phyloP scores from a whole-genome alignment of 73 alveolate species.

The Paramecium bursaria region DNA sequence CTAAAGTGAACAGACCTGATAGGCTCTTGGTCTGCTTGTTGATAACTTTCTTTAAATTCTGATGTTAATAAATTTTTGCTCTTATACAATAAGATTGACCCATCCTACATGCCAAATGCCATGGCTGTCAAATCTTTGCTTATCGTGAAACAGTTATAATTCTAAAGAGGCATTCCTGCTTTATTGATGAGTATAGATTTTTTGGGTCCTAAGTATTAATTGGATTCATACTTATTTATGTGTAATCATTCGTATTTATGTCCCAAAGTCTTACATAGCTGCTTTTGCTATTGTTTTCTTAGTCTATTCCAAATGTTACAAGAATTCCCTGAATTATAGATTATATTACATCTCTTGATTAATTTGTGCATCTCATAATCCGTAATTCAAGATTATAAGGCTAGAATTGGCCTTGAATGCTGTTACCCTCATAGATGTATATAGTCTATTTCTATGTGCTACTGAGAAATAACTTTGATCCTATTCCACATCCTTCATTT shows the following conservation, averaged over 20 bases:
- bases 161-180: slow-evolving; percentile 16
- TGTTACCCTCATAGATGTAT: slow-evolving; percentile 19
- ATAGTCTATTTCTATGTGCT: neutral
- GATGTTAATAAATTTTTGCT: neutral
- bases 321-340: neutral
- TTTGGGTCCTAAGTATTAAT: slow-evolving; percentile 7
- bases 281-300: neutral
- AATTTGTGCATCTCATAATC: slow-evolving; percentile 35
- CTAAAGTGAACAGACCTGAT: slow-evolving; percentile 16
- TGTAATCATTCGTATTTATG: slow-evolving; percentile 4
- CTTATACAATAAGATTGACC: slow-evolving; percentile 52
- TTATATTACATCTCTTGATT: slow-evolving; percentile 7
- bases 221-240: neutral
- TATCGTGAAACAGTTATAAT: slow-evolving; percentile 52
- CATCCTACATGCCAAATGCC: slow-evolving; percentile 63
- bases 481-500: slow-evolving; percentile 57
- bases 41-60: slow-evolving; percentile 20
- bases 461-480: slow-evolving; percentile 17
- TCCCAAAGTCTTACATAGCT: slow-evolving; percentile 61
- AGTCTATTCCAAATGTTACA: slow-evolving; percentile 50
- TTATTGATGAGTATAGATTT: slow-evolving; percentile 23
- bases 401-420: slow-evolving; percentile 28
- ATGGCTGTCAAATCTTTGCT: slow-evolving; percentile 58
- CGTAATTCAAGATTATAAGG: slow-evolving; percentile 20
- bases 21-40: slow-evolving; percentile 35